A percentile compares a stretch with the other conserved stretches of the same genome.
Evolutionary conservation across 1,284 basidiomycete species (phyloP).

Genomic region (Dichomitus squalens): DNA sequence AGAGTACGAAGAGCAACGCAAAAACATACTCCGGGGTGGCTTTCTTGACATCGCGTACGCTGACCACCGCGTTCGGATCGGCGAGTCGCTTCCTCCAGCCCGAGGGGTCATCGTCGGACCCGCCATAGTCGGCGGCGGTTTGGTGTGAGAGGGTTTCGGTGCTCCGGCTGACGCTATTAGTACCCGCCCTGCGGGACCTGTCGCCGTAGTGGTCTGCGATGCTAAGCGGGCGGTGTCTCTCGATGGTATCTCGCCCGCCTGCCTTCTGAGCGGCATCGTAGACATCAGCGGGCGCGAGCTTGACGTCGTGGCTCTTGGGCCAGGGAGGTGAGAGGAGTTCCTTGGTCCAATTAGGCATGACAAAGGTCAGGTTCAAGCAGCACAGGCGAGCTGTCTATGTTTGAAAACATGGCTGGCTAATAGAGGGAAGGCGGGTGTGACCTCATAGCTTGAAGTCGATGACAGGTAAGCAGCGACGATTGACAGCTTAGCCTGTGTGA

Average conservation of each 20-base stretch:
- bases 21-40: conserved; percentile 9
- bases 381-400: too few relatives aligned
- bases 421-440: too few relatives aligned
- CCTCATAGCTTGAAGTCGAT: too few relatives aligned
- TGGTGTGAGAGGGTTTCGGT: not conserved
- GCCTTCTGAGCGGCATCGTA: conserved; percentile 7
- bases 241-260: conserved; percentile 1
- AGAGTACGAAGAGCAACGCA: not conserved
- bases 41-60: conserved; percentile 21
- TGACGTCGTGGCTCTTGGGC: conserved; percentile 9
- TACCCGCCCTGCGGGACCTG: conserved; percentile 12
- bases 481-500: too few relatives aligned
- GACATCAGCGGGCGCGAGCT: not conserved
- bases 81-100: not conserved
- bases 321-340: conserved; percentile 8
- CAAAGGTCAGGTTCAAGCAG: too few relatives aligned
- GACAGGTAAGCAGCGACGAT: too few relatives aligned
- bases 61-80: conserved; percentile 3
- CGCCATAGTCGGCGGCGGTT: too few relatives aligned
- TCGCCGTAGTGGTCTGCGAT: conserved; percentile 13
- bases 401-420: too few relatives aligned
- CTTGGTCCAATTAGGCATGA: conserved; percentile 19
- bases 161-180: conserved; percentile 5
- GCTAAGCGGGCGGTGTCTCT: conserved; percentile 6
- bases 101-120: not conserved